Evolutionary conservation across 208 protist species (phyloP).

Genomic region (Sergeia podlipaevii): DNA sequence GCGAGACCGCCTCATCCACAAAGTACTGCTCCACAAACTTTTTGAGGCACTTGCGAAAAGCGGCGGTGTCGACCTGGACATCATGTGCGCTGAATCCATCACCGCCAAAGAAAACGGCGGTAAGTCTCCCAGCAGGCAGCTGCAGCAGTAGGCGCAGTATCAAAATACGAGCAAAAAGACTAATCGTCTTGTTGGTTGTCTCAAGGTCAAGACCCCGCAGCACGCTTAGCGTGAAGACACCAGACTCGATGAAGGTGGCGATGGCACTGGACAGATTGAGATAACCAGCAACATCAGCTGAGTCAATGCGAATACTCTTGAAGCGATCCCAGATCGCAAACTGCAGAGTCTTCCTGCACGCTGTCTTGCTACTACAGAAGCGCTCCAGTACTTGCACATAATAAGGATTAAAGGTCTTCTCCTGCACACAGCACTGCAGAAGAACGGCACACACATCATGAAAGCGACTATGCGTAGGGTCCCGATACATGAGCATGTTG

Average conservation of each 20-base stretch:
- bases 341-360: slow-evolving; percentile 68
- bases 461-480: slow-evolving; percentile 58
- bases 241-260: slow-evolving; percentile 42
- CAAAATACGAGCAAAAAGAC: slow-evolving; percentile 71
- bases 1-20: slow-evolving; percentile 50
- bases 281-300: slow-evolving; percentile 55
- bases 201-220: slow-evolving; percentile 84
- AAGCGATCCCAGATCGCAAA: slow-evolving; percentile 84
- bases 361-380: slow-evolving; percentile 54
- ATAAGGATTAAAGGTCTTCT: slow-evolving; percentile 67
- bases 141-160: slow-evolving; percentile 68
- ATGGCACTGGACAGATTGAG: slow-evolving; percentile 69
- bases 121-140: slow-evolving; percentile 44
- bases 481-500: slow-evolving; percentile 70
- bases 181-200: slow-evolving; percentile 67
- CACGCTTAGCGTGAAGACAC: slow-evolving; percentile 54
- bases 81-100: slow-evolving; percentile 58
- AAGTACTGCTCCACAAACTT: slow-evolving; percentile 74
- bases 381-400: slow-evolving; percentile 71
- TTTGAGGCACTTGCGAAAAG: slow-evolving; percentile 40
- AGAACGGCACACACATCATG: slow-evolving; percentile 61
- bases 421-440: slow-evolving; percentile 67
- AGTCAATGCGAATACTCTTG: slow-evolving; percentile 66
- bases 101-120: slow-evolving; percentile 77
- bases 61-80: slow-evolving; percentile 46